These are phyloP conservation scores for Pezicula radicicola DNA, from an alignment of 2,329 filamentous ascomycete genomes.

Conservation along the genomic window DNA sequence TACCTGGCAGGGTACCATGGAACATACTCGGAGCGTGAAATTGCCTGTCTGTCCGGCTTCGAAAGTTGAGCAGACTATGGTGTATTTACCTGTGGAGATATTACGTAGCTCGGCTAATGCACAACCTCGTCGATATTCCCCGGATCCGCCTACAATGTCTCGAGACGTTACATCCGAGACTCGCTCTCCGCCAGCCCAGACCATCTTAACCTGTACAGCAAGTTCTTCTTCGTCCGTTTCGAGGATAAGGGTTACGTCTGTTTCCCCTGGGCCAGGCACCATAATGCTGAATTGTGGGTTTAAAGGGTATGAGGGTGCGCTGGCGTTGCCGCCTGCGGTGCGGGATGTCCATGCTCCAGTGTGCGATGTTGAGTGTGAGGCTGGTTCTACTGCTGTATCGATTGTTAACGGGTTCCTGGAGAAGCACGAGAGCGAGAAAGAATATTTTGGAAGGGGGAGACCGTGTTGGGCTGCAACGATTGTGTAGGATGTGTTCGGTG, in stretches of 20 bases:
- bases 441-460: slow-evolving; percentile 68
- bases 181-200: slow-evolving; percentile 73
- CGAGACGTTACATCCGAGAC: slow-evolving; percentile 66
- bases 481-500: slow-evolving; percentile 43
- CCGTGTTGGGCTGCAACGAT: slow-evolving; percentile 77
- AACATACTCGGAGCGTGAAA: slow-evolving; percentile 74
- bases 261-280: slow-evolving; percentile 45
- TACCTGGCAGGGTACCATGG: slow-evolving; percentile 53
- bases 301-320: slow-evolving; percentile 70
- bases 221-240: slow-evolving; percentile 64
- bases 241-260: slow-evolving; percentile 70
- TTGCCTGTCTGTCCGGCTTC: slow-evolving; percentile 72
- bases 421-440: slow-evolving; percentile 86
- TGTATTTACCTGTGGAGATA: slow-evolving; percentile 74
- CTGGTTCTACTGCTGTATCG: slow-evolving; percentile 44
- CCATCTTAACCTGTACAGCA: slow-evolving; percentile 79
- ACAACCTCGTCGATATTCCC: slow-evolving; percentile 83
- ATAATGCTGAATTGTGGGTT: slow-evolving; percentile 84
- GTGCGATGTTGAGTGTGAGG: slow-evolving; percentile 47
- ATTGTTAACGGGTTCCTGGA: slow-evolving; percentile 63
- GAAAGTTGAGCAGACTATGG: slow-evolving; percentile 87
- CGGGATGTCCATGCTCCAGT: slow-evolving; percentile 71
- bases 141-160: slow-evolving; percentile 78
- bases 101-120: slow-evolving; percentile 60
- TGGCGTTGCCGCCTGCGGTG: slow-evolving; percentile 81